Conservation (phyloP, 371 early-diverging fungal genomes). For the Zychaea mexicana region DNA sequence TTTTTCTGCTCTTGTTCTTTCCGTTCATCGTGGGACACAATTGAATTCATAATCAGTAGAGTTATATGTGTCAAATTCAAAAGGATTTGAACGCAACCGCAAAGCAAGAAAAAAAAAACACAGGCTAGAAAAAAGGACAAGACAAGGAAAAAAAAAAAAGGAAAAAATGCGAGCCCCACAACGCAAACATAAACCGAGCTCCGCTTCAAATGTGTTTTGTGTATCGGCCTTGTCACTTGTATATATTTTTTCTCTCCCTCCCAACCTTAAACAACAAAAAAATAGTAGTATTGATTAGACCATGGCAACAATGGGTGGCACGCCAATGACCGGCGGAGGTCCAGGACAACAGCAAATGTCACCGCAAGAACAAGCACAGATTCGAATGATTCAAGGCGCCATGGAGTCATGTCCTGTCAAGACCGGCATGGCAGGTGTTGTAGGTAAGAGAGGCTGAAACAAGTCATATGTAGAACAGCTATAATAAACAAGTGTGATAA, state of each 20-base stretch:
- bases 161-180: too few relatives aligned
- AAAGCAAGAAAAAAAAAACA: neutral
- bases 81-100: neutral
- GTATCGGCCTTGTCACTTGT: neutral
- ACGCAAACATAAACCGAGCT: too few relatives aligned
- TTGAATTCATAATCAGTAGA: slow-evolving; percentile 4
- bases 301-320: slow-evolving; percentile 1
- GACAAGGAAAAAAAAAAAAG: neutral
- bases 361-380: slow-evolving; percentile 40
- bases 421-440: slow-evolving; percentile 71
- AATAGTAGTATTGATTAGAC: neutral
- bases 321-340: neutral
- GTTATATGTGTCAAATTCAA: neutral
- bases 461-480: too few relatives aligned
- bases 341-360: slow-evolving; percentile 21
- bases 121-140: neutral
- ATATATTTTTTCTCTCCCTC: neutral
- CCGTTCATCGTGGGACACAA: neutral
- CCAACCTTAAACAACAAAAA: too few relatives aligned
- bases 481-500: too few relatives aligned
- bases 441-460: slow-evolving; percentile 48
- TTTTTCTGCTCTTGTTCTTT: slow-evolving; percentile 10
- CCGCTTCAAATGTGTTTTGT: neutral
- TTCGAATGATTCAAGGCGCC: slow-evolving; percentile 45
- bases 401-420: slow-evolving; percentile 82